These are phyloP conservation scores for Cucumis variabilis DNA, from an alignment of 331 rosid species.

Conservation along the genomic window DNA sequence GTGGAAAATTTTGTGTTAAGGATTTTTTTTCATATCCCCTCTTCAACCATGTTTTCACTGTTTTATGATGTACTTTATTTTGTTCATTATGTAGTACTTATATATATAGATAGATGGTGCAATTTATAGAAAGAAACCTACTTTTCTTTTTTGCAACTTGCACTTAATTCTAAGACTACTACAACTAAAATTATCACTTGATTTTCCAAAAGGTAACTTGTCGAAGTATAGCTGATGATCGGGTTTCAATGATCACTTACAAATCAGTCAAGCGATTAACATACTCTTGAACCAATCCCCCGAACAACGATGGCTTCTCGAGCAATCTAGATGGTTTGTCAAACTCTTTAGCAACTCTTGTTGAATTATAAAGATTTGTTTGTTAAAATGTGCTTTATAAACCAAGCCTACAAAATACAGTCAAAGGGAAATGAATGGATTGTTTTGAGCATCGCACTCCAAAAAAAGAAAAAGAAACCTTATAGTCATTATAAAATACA, in stretches of 20 bases:
- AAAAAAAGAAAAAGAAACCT: background rate
- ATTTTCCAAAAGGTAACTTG: background rate
- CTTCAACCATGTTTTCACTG: too few species aligned
- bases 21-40: too few species aligned
- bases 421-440: background rate
- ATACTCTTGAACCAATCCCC: slow-evolving; percentile 88
- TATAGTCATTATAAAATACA: background rate
- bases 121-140: too few species aligned
- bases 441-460: background rate
- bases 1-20: too few species aligned
- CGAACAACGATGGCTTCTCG: slow-evolving; percentile 74
- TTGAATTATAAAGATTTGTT: background rate
- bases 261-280: slow-evolving; percentile 76
- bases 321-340: slow-evolving; percentile 78
- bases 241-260: slow-evolving; percentile 26
- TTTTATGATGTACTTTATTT: too few species aligned
- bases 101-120: too few species aligned
- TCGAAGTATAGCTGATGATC: too few species aligned
- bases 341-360: slow-evolving; percentile 81
- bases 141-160: too few species aligned
- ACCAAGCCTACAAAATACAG: background rate
- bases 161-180: too few species aligned
- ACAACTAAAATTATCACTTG: background rate
- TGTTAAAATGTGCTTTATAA: slow-evolving; percentile 8
- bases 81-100: too few species aligned